Percentiles rank a stretch among this genome's conserved stretches.
Conservation (phyloP, 192 early-diverging fungal genomes). For the Podila minutissima region DNA sequence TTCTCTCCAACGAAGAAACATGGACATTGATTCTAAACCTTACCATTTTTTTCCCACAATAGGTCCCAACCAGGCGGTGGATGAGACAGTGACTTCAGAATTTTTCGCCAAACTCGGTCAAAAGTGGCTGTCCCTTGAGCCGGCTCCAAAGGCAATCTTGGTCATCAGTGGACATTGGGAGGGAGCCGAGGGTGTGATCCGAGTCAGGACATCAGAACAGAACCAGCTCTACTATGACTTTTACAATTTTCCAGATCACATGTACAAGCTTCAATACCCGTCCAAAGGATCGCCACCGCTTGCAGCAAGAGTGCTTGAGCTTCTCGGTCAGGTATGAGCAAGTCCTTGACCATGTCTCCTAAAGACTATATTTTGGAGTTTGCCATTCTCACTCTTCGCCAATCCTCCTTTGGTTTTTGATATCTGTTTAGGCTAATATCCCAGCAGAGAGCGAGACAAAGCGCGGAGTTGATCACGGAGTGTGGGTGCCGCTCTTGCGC, state of each 20-base stretch:
- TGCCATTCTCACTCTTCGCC: background rate
- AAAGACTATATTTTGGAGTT: background rate
- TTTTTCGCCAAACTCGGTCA: slow-evolving; percentile 37
- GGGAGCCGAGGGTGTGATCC: slow-evolving; percentile 36
- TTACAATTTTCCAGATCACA: slow-evolving; percentile 66
- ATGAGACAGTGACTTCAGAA: slow-evolving; percentile 35
- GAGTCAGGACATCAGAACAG: slow-evolving; percentile 54
- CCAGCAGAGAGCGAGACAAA: slow-evolving; percentile 54
- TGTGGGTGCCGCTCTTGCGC: slow-evolving; percentile 74
- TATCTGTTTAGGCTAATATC: slow-evolving; percentile 50
- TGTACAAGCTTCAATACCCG: slow-evolving; percentile 69
- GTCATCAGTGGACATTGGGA: slow-evolving; percentile 79
- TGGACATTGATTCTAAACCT: background rate
- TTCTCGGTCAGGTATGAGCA: slow-evolving; percentile 52
- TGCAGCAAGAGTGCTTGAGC: slow-evolving; percentile 57
- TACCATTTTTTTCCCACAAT: background rate
- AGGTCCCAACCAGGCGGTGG: slow-evolving; percentile 49
- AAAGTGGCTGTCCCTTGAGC: slow-evolving; percentile 46
- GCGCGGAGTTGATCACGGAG: slow-evolving; percentile 76
- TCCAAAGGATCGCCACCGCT: slow-evolving; percentile 63
- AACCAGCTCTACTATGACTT: slow-evolving; percentile 74
- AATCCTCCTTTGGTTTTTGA: background rate
- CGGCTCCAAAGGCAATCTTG: slow-evolving; percentile 69
- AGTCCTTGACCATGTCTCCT: background rate
- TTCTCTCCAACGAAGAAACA: background rate